Base-by-base conservation (phyloP, 2,329 filamentous ascomycete species). In the Didymella arachidicola region DNA sequence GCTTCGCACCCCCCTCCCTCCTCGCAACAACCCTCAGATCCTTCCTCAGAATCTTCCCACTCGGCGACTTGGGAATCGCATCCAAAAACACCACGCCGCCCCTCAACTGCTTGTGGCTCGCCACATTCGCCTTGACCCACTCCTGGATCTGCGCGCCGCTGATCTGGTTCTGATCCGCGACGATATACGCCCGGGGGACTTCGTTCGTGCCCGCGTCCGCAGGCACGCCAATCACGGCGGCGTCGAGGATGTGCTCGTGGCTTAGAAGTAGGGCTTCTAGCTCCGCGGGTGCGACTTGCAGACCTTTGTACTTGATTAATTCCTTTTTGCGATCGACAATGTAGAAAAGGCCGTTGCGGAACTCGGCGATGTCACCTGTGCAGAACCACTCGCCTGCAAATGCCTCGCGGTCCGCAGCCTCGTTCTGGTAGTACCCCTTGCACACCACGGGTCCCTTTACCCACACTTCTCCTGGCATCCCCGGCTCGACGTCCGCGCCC, bases 241-340 rank as follows among this genome's bases (percentile, higher is more conserved):
- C 80, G 63, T 83, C 81, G 1, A 72, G 61, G 4, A 83, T 72
- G 2, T 70, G 59, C 1, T 72, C 70, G 58, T 83, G 79, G 7
- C 69, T 72, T 2, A 82, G 53, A 0, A 83, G 68, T 30, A 80
- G 47, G 1, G 75, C 79, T 68, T 83, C 81, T 1, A 83, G 69
- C 57, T 83, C 81, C 0, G 80, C 80, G 1, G 81, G 81, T 10
- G 81, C 78, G 16, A 83, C 79, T 68, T 83, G 80, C 32, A 81
- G 69, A 1, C 81, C 81, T 62, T 82, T 82, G 52, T 81, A 81
- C 62, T 82, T 82, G 66, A 82, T 82, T 8, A 82, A 68, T 57
- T 82, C 78, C 68, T 80, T 73, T 57, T 74, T 73, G 22, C 77
- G 70, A 45, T 81, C 79, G 1, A 81, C 75, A 44, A 81, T 78